A percentile compares a stretch with the other conserved stretches of the same genome.
Conservation (phyloP, 805 yeast species). For the Metschnikowia shivogae region DNA sequence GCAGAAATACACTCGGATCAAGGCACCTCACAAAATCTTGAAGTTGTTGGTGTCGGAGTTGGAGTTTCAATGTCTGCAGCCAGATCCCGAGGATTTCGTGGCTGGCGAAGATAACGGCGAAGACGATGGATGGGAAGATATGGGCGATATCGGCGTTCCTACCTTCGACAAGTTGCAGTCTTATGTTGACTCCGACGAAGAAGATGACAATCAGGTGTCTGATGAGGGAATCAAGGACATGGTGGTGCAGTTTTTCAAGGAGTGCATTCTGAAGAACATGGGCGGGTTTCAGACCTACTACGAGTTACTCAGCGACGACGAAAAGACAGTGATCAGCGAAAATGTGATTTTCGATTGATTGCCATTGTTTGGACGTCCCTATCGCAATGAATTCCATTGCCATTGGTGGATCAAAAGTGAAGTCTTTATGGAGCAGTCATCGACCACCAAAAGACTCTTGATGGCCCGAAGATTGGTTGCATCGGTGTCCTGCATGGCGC, state of each 20-base stretch:
- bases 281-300: conserved; percentile 53
- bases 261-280: conserved; percentile 46
- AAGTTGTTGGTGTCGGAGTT: conserved; percentile 69
- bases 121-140: conserved; percentile 67
- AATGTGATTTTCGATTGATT: conserved; percentile 33
- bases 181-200: conserved; percentile 45
- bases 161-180: conserved; percentile 59
- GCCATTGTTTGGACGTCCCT: not conserved
- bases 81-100: conserved; percentile 37
- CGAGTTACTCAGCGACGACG: conserved; percentile 46
- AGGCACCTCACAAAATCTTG: conserved; percentile 69
- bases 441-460: too few relatives aligned
- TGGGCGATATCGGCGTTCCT: conserved; percentile 62
- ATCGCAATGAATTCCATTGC: too few relatives aligned
- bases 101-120: conserved; percentile 30
- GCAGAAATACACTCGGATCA: conserved; percentile 55
- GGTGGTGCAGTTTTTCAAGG: conserved; percentile 51
- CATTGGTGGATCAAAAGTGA: too few relatives aligned
- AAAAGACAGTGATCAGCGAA: conserved; percentile 51
- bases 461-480: not conserved
- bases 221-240: conserved; percentile 38
- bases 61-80: conserved; percentile 55
- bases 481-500: conserved; percentile 1
- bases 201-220: conserved; percentile 25
- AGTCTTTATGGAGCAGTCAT: too few relatives aligned